Evolutionary conservation across 2,329 filamentous ascomycete genomes (phyloP), one percentile per base, ranked within the genome.

Genomic region (Exophiala lecanii-corni): DNA sequence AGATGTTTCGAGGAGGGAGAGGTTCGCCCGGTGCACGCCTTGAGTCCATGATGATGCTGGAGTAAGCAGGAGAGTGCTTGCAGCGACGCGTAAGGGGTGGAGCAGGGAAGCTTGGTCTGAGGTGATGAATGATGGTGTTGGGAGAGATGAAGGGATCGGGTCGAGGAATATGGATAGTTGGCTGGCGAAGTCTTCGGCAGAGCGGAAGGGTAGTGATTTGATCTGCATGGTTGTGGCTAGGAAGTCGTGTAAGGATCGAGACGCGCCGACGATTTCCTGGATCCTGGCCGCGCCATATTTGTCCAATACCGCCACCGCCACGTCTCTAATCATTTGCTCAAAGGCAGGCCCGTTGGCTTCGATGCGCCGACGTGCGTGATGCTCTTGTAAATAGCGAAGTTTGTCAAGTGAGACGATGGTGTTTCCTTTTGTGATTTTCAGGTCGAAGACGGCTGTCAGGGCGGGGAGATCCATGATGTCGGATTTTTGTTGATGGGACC

Each of bases 391-490:
- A 62, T 82, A 87, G 55, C 79, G 76, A 12, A 97, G 74, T 60
- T 97, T 98, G 36, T 81, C 79, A 38, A 82, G 76, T 15, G 84
- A 81, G 13, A 96, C 86, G 10, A 84, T 83, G 5, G 89, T 87
- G 61, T 96, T 89, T 7, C 91, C 91, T 56, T 84, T 86, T 2
- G 89, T 97, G 66, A 96, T 94, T 59, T 88, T 89, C 53, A 94
- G 74, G 34, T 82, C 80, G 60, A 96, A 91, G 45, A 80, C 79
- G 13, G 81, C 62, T n/a, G 33, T 87, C 74, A 40, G 98, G 75
- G 7, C 88, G 77, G 1, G 81, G 61, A 96, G 66, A 17, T 73
- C 75, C 68, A 91, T 79, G 15, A 89, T 68, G 57, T 94, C 85
- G n/a, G 74, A 76, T 37, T 76, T 78, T 46, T 74, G 63, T 18